Percentiles rank a stretch among this genome's conserved stretches.
Conservation (phyloP, 495 filamentous ascomycete species). For the Elasticomyces elasticus region DNA sequence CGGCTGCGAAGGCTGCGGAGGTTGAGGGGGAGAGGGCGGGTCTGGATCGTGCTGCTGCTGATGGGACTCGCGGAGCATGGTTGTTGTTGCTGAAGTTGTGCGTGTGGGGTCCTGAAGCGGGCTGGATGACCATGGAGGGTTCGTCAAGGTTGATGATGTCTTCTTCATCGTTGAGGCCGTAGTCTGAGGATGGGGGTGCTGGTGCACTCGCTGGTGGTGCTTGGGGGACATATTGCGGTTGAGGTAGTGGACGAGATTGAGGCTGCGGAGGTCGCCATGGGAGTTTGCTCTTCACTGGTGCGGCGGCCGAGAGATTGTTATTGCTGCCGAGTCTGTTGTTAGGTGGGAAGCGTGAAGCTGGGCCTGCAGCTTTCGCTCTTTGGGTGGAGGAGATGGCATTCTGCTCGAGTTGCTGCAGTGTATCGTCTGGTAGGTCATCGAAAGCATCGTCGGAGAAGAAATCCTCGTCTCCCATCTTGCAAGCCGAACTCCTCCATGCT, state of each 20-base stretch:
- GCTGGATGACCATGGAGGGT: constrained; percentile 31
- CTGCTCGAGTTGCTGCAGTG: constrained; percentile 30
- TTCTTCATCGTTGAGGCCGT: constrained; percentile 33
- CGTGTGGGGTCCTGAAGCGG: constrained; percentile 24
- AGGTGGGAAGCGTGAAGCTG: neutral
- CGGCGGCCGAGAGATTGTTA: neutral
- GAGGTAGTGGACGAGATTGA: neutral
- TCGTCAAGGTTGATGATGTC: constrained; percentile 35
- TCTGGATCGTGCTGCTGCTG: constrained; percentile 41
- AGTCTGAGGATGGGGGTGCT: constrained; percentile 29
- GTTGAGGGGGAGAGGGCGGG: constrained; percentile 37
- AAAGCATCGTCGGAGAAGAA: constrained; percentile 52
- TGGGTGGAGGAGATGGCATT: constrained; percentile 30
- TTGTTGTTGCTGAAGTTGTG: neutral
- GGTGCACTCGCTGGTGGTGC: constrained; percentile 14
- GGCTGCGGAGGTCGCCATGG: constrained; percentile 15
- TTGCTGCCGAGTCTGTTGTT: neutral
- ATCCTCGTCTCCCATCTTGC: constrained; percentile 43
- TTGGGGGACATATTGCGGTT: neutral
- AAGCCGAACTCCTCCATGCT: neutral
- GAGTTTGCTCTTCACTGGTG: neutral
- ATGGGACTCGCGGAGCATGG: neutral
- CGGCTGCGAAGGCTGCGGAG: constrained; percentile 24
- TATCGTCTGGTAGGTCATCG: constrained; percentile 29
- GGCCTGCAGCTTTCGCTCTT: constrained; percentile 8